Evolutionary conservation across 1,139 yeast species (phyloP).

Genomic region (Pichia sp.): DNA sequence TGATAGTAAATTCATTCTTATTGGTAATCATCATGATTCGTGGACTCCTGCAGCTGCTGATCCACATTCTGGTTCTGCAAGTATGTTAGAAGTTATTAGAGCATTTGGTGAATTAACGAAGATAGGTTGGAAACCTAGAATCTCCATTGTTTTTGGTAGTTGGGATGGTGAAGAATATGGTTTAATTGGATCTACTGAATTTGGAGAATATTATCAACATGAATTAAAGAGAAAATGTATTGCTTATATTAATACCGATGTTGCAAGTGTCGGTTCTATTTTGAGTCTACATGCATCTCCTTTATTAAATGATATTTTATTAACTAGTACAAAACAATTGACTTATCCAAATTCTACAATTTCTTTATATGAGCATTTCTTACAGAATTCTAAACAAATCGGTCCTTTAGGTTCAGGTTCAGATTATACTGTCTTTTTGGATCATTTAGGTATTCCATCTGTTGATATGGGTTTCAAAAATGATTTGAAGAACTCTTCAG

Average conservation of each 20-base stretch:
- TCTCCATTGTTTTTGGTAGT: constrained; percentile 54
- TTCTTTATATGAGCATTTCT: constrained; percentile 57
- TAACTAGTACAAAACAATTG: constrained; percentile 36
- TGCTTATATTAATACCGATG: constrained; percentile 61
- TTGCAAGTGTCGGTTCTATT: constrained; percentile 48
- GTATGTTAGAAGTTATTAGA: constrained; percentile 51
- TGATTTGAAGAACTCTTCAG: constrained; percentile 35
- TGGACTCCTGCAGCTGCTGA: constrained; percentile 73
- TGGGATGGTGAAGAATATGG: constrained; percentile 79
- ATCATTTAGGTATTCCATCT: constrained; percentile 62
- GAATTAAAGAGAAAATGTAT: constrained; percentile 39
- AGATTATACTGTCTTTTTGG: constrained; percentile 62
- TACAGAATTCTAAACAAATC: constrained; percentile 32
- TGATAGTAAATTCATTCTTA: constrained; percentile 43
- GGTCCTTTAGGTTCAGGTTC: constrained; percentile 57
- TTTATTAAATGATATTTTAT: constrained; percentile 38
- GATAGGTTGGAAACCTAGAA: constrained; percentile 57
- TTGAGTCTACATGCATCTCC: constrained; percentile 49
- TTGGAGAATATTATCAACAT: constrained; percentile 49
- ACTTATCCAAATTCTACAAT: constrained; percentile 41
- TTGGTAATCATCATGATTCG: constrained; percentile 70
- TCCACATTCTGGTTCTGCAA: constrained; percentile 64
- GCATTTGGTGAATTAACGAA: constrained; percentile 44
- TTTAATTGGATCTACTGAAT: constrained; percentile 61
- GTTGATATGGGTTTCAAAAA: constrained; percentile 47